Evolutionary conservation across 2,329 filamentous ascomycete genomes (phyloP), one percentile per base, ranked within the genome.

Genomic region (Fusarium lyarnte): DNA sequence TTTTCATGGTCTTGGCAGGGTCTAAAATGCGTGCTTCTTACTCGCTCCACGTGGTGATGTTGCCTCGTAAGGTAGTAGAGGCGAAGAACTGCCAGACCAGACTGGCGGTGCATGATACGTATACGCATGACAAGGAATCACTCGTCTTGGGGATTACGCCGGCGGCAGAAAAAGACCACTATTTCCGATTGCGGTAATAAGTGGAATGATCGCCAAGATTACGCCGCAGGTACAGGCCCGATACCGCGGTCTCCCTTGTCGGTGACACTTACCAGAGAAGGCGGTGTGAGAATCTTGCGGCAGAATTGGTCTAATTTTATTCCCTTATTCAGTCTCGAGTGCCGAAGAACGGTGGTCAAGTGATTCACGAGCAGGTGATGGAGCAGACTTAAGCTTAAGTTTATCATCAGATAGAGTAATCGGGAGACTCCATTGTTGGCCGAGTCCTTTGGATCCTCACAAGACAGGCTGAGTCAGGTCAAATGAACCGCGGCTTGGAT

Each of bases 161-260:
- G n/a, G 38, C 38, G 47, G 29, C 36, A 8, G 19, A 53, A 16
- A 29, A 7, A 41, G 58, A 25, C 42, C 33, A 25, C 17, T 66
- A 19, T 38, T 61, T 62, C 64, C 41, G 21, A 6, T 39, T 62
- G 17, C 6, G 36, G 64, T 38, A 67, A 67, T 67, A 62, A 54
- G 64, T 67, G 63, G 64, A 46, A 67, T 67, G 64, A 67, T 67
- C 54, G 46, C 46, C 63, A 42, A 36, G 29, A 9, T 29, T 25
- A 38, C 39, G 25, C 19, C 41, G 39, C 11, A 58, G 25, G 14
- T 9, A 45, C 41, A 16, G 16, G 53, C n/a, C 52, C 42, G 33
- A 58, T 45, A 27, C 54, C 42, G 55, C 55, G 43, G 25, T 16
- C 25, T 25, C 39, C 52, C 23, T 25, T 12, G 43, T 4, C 6